Percentiles rank a stretch among this genome's conserved stretches.
phyloP scores from a whole-genome alignment of 2,329 filamentous ascomycete genomes.

The Nakataea oryzae region DNA sequence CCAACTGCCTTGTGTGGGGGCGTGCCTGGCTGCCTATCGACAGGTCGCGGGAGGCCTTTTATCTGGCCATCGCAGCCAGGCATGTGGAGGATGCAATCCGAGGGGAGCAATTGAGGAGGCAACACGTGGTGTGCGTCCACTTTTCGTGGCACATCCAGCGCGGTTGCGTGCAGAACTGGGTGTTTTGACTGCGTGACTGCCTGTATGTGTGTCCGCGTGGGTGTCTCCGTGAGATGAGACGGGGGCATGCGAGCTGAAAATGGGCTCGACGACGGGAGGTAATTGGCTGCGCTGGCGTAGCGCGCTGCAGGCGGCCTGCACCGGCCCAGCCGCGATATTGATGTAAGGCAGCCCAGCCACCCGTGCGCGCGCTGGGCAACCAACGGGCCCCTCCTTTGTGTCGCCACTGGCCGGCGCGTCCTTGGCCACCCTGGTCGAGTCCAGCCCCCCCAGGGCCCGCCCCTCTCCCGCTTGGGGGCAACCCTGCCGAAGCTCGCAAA shows the following conservation, averaged over 20 bases:
- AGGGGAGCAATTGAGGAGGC: background rate
- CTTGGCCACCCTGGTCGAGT: background rate
- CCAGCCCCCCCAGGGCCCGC: background rate
- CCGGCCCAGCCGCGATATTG: background rate
- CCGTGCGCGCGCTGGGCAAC: background rate
- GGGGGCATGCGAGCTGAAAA: background rate
- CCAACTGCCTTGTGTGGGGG: no score
- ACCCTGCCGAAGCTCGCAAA: background rate
- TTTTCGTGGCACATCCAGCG: background rate
- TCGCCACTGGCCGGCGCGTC: no score
- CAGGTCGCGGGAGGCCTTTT: background rate
- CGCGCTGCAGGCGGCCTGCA: background rate
- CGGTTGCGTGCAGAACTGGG: background rate
- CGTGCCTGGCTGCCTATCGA: no score
- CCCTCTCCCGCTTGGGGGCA: no score
- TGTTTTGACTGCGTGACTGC: background rate
- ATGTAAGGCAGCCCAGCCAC: background rate
- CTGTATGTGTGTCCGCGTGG: background rate
- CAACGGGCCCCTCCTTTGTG: no score
- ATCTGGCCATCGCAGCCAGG: background rate
- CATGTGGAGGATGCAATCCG: background rate
- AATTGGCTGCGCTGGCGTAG: background rate
- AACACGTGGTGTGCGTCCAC: background rate
- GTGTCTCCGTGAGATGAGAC: background rate
- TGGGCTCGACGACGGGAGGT: background rate